Percentiles rank a stretch among this genome's conserved stretches.
Conservation (phyloP, 176 grass and related monocot species). For the Triticum monococcum region DNA sequence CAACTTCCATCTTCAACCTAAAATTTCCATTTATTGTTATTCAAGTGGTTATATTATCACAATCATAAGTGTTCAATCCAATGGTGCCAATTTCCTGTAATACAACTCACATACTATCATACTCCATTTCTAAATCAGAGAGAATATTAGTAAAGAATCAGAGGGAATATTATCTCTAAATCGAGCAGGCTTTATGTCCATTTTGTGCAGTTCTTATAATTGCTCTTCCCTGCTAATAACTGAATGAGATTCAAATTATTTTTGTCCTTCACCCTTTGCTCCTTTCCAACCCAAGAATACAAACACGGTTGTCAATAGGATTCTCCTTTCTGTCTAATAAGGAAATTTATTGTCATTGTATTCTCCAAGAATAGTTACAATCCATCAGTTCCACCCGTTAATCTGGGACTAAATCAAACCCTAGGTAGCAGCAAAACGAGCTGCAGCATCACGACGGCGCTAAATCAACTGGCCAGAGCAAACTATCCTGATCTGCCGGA, state of each 20-base stretch:
- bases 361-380: background rate
- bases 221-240: background rate
- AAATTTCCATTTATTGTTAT: background rate
- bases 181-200: background rate
- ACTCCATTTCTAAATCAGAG: no score
- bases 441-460: background rate
- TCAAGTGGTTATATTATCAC: background rate
- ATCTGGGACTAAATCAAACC: conserved; percentile 5
- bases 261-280: background rate
- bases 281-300: background rate
- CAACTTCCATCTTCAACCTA: background rate
- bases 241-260: background rate
- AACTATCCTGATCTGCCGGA: background rate
- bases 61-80: background rate
- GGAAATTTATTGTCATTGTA: background rate
- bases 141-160: no score
- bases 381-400: background rate
- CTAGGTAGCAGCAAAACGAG: background rate
- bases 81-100: background rate
- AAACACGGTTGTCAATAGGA: background rate
- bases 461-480: background rate
- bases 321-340: background rate
- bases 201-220: background rate
- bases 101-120: background rate
- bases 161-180: no score